Percentiles rank a stretch among this genome's conserved stretches.
phyloP scores from a whole-genome alignment of 2,329 filamentous ascomycete genomes.

The Zasmidium cellare region DNA sequence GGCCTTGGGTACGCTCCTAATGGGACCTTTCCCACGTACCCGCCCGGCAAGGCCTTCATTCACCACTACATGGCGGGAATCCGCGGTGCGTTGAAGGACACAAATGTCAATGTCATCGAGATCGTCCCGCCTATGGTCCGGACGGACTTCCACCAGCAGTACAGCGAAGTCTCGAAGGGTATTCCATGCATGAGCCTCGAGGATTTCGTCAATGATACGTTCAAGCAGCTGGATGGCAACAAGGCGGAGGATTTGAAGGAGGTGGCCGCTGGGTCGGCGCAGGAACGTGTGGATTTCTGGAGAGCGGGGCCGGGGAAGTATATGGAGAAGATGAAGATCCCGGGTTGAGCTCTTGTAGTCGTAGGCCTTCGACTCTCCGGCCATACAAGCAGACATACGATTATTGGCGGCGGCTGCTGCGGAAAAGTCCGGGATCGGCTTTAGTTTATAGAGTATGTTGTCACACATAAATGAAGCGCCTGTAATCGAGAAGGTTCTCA shows the following conservation, averaged over 20 bases:
- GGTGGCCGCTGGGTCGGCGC: constrained; percentile 15
- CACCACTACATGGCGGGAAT: constrained; percentile 18
- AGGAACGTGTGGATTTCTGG: constrained; percentile 13
- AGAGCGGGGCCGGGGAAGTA: constrained; percentile 1
- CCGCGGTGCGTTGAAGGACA: constrained; percentile 18
- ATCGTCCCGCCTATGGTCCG: constrained; percentile 22
- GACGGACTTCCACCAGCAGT: neutral
- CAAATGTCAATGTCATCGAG: constrained; percentile 23
- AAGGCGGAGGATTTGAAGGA: constrained; percentile 19
- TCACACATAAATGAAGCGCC: too few species aligned
- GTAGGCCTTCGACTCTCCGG: too few species aligned
- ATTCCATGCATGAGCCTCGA: constrained; percentile 12
- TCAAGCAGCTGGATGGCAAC: constrained; percentile 13
- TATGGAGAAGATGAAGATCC: constrained; percentile 3
- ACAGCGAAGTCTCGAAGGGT: neutral
- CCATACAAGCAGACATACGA: too few species aligned
- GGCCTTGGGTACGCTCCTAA: constrained; percentile 22
- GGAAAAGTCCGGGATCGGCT: too few species aligned
- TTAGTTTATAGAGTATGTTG: too few species aligned
- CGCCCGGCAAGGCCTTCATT: constrained; percentile 20
- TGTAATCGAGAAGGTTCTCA: too few species aligned
- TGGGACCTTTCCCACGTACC: constrained; percentile 18
- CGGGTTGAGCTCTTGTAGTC: too few species aligned
- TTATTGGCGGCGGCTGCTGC: too few species aligned
- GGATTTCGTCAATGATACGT: constrained; percentile 12